These are phyloP conservation scores for Jackrogersella minutella DNA, from an alignment of 495 filamentous ascomycete genomes.

Conservation along the genomic window DNA sequence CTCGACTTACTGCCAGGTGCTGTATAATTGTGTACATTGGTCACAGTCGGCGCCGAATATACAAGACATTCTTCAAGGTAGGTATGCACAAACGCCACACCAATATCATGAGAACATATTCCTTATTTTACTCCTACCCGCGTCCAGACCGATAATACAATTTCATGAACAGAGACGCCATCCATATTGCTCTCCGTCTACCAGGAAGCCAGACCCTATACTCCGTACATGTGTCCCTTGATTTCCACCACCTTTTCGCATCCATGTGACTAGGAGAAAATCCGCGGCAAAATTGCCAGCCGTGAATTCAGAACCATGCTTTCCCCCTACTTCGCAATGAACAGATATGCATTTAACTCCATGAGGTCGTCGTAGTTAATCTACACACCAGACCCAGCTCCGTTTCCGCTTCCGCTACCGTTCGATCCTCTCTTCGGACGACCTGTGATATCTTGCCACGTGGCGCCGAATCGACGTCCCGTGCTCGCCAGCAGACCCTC, in stretches of 20 bases:
- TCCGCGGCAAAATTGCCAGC: not conserved
- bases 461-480: constrained; percentile 79
- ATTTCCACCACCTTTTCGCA: not conserved
- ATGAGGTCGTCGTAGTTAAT: not conserved
- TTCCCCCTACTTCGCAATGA: too few relatives aligned
- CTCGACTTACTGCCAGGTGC: too few relatives aligned
- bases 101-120: not conserved
- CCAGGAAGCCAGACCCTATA: not conserved
- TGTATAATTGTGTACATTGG: too few relatives aligned
- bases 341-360: not conserved
- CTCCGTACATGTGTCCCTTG: constrained; percentile 23
- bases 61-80: too few relatives aligned
- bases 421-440: constrained; percentile 25
- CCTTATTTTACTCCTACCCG: not conserved
- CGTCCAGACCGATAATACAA: not conserved
- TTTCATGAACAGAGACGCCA: not conserved
- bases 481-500: constrained; percentile 87
- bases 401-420: constrained; percentile 9
- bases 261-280: too few relatives aligned
- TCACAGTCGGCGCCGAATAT: too few relatives aligned
- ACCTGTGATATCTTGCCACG: constrained; percentile 86
- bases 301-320: not conserved
- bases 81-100: too few relatives aligned
- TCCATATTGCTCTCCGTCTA: constrained; percentile 3
- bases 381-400: constrained; percentile 1